Conservation (phyloP, 768 basidiomycete genomes). For the Leccinum incarnatum region DNA sequence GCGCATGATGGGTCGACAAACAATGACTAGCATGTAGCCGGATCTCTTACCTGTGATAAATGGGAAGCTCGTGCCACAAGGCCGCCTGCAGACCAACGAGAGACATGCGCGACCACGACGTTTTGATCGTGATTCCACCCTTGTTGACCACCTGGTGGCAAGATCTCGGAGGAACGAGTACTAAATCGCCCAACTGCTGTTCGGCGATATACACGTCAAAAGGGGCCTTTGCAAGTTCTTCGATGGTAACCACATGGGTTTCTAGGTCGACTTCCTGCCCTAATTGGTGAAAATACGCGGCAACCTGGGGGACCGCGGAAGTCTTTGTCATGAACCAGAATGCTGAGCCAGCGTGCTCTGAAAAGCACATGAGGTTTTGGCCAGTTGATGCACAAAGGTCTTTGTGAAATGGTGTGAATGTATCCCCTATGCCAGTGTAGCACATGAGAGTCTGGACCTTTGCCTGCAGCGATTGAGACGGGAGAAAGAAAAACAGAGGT, state of each 20-base stretch:
- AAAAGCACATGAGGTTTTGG: slow-evolving; percentile 84
- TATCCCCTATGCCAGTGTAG: slow-evolving; percentile 79
- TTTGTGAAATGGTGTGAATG: slow-evolving; percentile 83
- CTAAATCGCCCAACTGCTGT: slow-evolving; percentile 74
- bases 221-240: slow-evolving; percentile 62
- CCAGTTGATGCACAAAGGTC: slow-evolving; percentile 83
- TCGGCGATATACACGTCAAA: slow-evolving; percentile 70
- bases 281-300: slow-evolving; percentile 52
- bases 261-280: slow-evolving; percentile 66
- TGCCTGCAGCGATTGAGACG: slow-evolving; percentile 37
- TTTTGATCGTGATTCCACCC: slow-evolving; percentile 80
- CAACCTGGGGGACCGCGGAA: slow-evolving; percentile 50
- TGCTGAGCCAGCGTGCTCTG: slow-evolving; percentile 67
- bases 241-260: slow-evolving; percentile 57
- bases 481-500: not conserved
- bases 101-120: slow-evolving; percentile 87
- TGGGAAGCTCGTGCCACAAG: slow-evolving; percentile 69
- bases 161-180: slow-evolving; percentile 76
- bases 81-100: slow-evolving; percentile 56
- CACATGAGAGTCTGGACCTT: slow-evolving; percentile 81
- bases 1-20: slow-evolving; percentile 1
- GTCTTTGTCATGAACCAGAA: slow-evolving; percentile 87
- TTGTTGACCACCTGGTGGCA: slow-evolving; percentile 83
- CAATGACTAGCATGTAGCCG: not conserved
- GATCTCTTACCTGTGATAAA: slow-evolving; percentile 65